Percentiles rank a stretch among this genome's conserved stretches.
These are phyloP conservation scores for Ogataea dorogensis DNA, from an alignment of 805 yeast genomes.

Conservation along the genomic window DNA sequence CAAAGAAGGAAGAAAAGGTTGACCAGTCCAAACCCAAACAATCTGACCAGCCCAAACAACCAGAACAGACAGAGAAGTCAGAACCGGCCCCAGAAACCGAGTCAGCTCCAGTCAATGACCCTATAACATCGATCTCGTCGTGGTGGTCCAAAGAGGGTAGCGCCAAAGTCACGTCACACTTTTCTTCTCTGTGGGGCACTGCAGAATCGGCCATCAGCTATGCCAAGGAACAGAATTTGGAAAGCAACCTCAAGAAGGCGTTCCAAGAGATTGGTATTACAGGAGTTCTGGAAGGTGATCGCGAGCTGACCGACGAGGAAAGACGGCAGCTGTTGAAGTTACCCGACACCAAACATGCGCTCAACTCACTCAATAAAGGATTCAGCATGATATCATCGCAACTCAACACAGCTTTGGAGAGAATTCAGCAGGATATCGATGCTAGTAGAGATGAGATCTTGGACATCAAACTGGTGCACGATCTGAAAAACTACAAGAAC, in stretches of 20 bases:
- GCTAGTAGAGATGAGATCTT: conserved; percentile 50
- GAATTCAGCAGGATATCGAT: conserved; percentile 33
- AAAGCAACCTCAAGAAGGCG: conserved; percentile 36
- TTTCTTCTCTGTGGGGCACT: conserved; percentile 66
- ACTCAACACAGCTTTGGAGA: conserved; percentile 39
- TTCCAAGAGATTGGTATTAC: conserved; percentile 42
- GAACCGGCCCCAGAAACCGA: background rate
- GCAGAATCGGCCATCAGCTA: conserved; percentile 52
- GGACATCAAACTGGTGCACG: conserved; percentile 65
- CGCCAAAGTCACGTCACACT: conserved; percentile 57
- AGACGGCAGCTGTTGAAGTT: conserved; percentile 26
- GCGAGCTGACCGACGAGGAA: conserved; percentile 35
- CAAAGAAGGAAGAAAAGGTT: conserved; percentile 28
- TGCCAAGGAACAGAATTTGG: conserved; percentile 40
- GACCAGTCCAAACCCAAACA: conserved; percentile 14
- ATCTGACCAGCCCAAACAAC: conserved; percentile 1
- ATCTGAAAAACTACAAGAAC: conserved; percentile 52
- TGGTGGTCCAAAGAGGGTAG: conserved; percentile 81
- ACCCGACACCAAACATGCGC: conserved; percentile 34
- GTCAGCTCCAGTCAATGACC: conserved; percentile 41
- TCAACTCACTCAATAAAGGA: conserved; percentile 37
- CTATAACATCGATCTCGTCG: conserved; percentile 60
- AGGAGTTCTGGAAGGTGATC: conserved; percentile 35
- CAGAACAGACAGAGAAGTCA: conserved; percentile 3
- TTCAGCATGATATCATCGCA: conserved; percentile 32